Evolutionary conservation across 2,329 filamentous ascomycete genomes (phyloP).

Genomic region (Rutstroemia sp.): DNA sequence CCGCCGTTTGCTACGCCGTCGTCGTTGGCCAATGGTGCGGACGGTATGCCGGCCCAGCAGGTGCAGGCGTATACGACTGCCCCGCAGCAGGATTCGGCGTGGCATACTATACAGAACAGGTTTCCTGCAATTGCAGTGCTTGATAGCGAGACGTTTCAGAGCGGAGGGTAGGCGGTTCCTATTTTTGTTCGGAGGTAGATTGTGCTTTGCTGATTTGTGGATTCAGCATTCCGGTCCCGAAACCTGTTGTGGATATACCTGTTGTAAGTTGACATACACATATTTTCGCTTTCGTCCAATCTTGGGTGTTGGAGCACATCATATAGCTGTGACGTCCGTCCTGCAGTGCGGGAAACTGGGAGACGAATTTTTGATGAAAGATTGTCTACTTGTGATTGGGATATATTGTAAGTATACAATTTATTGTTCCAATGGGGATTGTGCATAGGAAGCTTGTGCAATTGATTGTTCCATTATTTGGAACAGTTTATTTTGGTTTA

Average conservation of each 20-base stretch:
- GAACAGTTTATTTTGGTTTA: too few relatives aligned
- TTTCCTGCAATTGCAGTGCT: constrained; percentile 40
- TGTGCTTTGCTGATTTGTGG: constrained; percentile 6
- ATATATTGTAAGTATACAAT: too few relatives aligned
- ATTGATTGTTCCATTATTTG: too few relatives aligned
- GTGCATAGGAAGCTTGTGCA: too few relatives aligned
- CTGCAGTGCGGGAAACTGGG: too few relatives aligned
- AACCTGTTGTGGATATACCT: constrained; percentile 22
- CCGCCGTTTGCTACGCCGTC: constrained; percentile 22
- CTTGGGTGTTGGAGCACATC: background rate
- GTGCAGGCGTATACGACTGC: constrained; percentile 15
- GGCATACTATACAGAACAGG: constrained; percentile 26
- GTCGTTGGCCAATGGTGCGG: background rate
- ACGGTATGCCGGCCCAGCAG: constrained; percentile 12
- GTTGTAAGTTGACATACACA: background rate
- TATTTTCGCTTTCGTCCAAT: background rate
- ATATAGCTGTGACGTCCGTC: background rate
- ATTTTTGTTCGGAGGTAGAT: background rate
- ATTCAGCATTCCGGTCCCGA: constrained; percentile 32
- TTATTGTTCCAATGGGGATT: too few relatives aligned
- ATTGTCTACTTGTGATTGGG: too few relatives aligned
- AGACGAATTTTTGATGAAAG: too few relatives aligned
- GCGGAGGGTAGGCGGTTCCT: constrained; percentile 21
- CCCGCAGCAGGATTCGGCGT: constrained; percentile 18
- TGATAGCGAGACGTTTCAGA: constrained; percentile 35